Conservation (phyloP, 768 basidiomycete species). For the Astraeus odoratus region DNA sequence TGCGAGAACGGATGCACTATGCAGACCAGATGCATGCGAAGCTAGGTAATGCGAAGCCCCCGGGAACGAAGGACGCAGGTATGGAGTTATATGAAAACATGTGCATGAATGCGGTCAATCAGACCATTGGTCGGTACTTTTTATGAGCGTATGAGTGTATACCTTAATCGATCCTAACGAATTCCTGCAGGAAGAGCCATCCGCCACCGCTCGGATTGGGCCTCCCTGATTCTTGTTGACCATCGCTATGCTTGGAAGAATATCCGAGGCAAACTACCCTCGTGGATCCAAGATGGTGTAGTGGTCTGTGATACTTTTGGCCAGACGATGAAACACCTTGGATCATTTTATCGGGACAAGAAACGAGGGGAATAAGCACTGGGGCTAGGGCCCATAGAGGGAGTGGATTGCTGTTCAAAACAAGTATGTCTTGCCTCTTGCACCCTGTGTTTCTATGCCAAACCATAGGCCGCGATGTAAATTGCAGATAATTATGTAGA, state of each 20-base stretch:
- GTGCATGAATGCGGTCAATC: conserved; percentile 94
- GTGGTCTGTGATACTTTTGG: conserved; percentile 61
- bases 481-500: too few species aligned
- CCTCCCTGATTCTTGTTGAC: conserved; percentile 83
- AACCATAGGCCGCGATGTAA: too few species aligned
- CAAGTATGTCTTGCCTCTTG: too few species aligned
- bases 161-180: conserved; percentile 1
- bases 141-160: background rate
- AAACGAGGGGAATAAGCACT: conserved; percentile 16
- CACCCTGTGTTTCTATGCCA: too few species aligned
- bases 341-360: conserved; percentile 62
- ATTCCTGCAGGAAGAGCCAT: conserved; percentile 73
- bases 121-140: conserved; percentile 73
- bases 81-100: conserved; percentile 85
- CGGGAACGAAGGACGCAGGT: conserved; percentile 56
- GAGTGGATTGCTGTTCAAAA: too few species aligned
- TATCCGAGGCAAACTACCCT: conserved; percentile 77
- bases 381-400: too few species aligned
- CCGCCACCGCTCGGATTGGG: conserved; percentile 88
- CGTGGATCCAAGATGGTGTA: conserved; percentile 74
- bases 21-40: conserved; percentile 57
- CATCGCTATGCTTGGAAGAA: conserved; percentile 63
- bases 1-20: conserved; percentile 88
- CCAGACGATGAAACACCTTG: conserved; percentile 60
- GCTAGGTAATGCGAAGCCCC: conserved; percentile 25